These are phyloP conservation scores for Solanum sitiens DNA, from an alignment of 257 asterid genomes.

Conservation along the genomic window DNA sequence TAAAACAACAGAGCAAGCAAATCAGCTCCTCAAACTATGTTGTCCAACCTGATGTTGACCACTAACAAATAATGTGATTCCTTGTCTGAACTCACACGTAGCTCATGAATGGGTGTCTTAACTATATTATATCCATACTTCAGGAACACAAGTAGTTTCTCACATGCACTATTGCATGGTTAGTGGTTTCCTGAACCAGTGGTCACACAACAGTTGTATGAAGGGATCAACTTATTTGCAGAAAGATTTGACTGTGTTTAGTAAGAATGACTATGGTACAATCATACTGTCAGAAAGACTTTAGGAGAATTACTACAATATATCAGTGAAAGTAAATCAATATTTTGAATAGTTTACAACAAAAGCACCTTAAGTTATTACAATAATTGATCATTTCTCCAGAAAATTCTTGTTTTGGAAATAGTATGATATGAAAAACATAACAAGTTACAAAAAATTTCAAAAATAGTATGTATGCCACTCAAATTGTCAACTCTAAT, in stretches of 20 bases:
- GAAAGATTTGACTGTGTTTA: not conserved
- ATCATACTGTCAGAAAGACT: not conserved
- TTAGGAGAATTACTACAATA: not conserved
- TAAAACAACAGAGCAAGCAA: not conserved
- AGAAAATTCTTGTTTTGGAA: not conserved
- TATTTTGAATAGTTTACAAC: not conserved
- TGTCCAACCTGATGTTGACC: not conserved
- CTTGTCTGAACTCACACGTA: not conserved
- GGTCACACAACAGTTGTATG: not conserved
- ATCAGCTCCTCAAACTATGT: not conserved
- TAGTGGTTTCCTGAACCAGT: not conserved
- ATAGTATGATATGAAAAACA: not conserved
- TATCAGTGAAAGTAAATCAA: not conserved
- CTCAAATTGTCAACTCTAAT: not conserved
- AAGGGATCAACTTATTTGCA: not conserved
- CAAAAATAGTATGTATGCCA: not conserved
- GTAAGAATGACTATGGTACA: not conserved
- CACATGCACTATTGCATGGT: not conserved
- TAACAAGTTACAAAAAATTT: not conserved
- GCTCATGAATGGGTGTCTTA: not conserved
- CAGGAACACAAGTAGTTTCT: not conserved
- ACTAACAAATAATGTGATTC: not conserved
- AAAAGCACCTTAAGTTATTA: not conserved
- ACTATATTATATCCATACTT: not conserved
- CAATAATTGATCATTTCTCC: not conserved